Conservation (phyloP, 2,329 filamentous ascomycete species). For the Penicillium brevicompactum region DNA sequence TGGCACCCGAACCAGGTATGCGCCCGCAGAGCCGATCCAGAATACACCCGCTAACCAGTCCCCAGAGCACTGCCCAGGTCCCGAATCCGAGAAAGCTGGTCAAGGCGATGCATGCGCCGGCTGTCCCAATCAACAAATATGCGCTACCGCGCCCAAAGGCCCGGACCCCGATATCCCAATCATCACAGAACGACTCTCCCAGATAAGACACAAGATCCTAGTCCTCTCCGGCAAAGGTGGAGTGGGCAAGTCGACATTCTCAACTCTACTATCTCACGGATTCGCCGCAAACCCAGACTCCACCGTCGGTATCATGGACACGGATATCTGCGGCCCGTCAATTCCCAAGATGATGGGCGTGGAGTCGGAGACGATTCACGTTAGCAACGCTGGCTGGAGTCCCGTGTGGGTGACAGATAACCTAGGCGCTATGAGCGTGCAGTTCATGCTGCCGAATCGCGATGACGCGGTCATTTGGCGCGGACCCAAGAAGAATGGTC, state of each 20-base stretch:
- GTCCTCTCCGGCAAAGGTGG: constrained; percentile 94
- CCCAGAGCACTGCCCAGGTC: constrained; percentile 87
- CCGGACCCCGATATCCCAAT: constrained; percentile 91
- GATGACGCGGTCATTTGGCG: constrained; percentile 98
- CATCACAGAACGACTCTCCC: constrained; percentile 79
- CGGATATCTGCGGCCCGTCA: constrained; percentile 92
- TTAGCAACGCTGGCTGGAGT: constrained; percentile 85
- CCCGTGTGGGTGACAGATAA: constrained; percentile 97
- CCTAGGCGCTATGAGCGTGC: constrained; percentile 92
- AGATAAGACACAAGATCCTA: constrained; percentile 88
- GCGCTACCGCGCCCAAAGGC: constrained; percentile 89
- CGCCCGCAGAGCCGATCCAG: constrained; percentile 1
- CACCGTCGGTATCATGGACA: constrained; percentile 94
- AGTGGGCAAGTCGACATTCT: constrained; percentile 95
- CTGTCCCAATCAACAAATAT: constrained; percentile 94
- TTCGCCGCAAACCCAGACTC: constrained; percentile 79
- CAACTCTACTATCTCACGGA: constrained; percentile 81
- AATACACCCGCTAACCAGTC: constrained; percentile 3
- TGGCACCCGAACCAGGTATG: constrained; percentile 82
- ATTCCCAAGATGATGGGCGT: constrained; percentile 99
- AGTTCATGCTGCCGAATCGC: constrained; percentile 93
- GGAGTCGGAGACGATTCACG: constrained; percentile 88
- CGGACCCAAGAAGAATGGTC: constrained; percentile 95
- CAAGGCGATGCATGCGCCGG: constrained; percentile 82
- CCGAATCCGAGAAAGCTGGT: constrained; percentile 56